Evolutionary conservation across 805 yeast genomes (phyloP).

Genomic region (Candida yuanshanica): DNA sequence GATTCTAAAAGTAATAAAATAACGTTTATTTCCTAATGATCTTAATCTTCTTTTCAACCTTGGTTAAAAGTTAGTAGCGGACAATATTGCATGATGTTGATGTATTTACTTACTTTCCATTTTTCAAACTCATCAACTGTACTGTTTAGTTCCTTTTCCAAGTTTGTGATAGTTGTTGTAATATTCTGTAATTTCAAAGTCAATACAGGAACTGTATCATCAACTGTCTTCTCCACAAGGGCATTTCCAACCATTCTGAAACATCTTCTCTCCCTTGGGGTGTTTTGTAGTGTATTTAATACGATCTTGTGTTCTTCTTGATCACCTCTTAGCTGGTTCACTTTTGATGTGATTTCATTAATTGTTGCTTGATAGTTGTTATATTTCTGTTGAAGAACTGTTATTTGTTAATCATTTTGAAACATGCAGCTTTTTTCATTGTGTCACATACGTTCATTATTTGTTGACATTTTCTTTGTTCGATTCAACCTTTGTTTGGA

Average conservation of each 20-base stretch:
- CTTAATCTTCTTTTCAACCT: conserved; percentile 13
- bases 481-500: too few relatives aligned
- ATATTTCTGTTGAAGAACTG: conserved; percentile 43
- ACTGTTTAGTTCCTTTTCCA: conserved; percentile 29
- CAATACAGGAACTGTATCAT: conserved; percentile 64
- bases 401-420: not conserved
- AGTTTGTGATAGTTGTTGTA: conserved; percentile 27
- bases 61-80: conserved; percentile 3
- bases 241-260: conserved; percentile 95
- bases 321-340: conserved; percentile 43
- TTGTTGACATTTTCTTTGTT: too few relatives aligned
- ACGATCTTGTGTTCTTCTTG: conserved; percentile 48
- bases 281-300: conserved; percentile 45
- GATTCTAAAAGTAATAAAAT: too few relatives aligned
- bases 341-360: conserved; percentile 39
- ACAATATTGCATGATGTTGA: too few relatives aligned
- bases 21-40: conserved; percentile 10
- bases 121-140: conserved; percentile 34
- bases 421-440: too few relatives aligned
- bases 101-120: conserved; percentile 30
- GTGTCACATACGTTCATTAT: too few relatives aligned
- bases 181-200: conserved; percentile 49
- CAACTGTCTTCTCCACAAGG: conserved; percentile 73
- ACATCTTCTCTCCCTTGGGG: conserved; percentile 64
- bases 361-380: conserved; percentile 46